Evolutionary conservation across 2,329 filamentous ascomycete genomes (phyloP), one percentile per base, ranked within the genome.

Genomic region (Exophiala bonariae): DNA sequence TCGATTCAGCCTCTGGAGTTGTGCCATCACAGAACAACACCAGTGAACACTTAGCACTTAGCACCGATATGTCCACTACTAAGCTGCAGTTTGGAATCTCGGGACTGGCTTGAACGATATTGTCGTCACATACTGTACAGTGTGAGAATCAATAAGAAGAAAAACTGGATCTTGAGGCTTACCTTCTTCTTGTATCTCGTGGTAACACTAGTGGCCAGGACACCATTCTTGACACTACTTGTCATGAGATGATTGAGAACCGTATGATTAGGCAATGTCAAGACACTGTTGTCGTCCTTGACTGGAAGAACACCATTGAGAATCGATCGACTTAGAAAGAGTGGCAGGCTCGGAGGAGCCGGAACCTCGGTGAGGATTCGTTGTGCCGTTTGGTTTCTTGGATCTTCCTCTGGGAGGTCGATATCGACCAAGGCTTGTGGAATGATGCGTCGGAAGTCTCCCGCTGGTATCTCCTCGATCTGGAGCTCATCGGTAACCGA

Each of bases 251-350:
- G 93, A 59, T 99, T 99, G 54, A 99, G 74, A 23, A 97, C 89
- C 0, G 93, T 96, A 63, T 99, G 92, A 62, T 97, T 99, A 11
- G 93, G 93, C 80, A 96, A 92, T 58, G 89, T 93, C 55, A 99
- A 74, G 52, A 99, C 93, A 70, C 91, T 96, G 68, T 92, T 96
- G 70, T 99, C 93, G 66, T 99, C 93, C 74, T 97, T 97, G 78
- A 96, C 89, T 5, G 92, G 84, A 19, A 89, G 90, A 2, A 84
- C 85, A 39, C 88, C 88, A 66, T 99, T 99, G 56, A 99, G 72
- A 50, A 99, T 96, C 23, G 91, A 93, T 72, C 96, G 96, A 59
- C 86, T 88, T 40, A 99, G 73, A 72, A 97, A 97, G 39, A 93
- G 83, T 1, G 93, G 93, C 35, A 99, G 77, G 56, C 81, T 84